phyloP scores from a whole-genome alignment of 148 eudicot genomes.

The Nepenthes gracilis region DNA sequence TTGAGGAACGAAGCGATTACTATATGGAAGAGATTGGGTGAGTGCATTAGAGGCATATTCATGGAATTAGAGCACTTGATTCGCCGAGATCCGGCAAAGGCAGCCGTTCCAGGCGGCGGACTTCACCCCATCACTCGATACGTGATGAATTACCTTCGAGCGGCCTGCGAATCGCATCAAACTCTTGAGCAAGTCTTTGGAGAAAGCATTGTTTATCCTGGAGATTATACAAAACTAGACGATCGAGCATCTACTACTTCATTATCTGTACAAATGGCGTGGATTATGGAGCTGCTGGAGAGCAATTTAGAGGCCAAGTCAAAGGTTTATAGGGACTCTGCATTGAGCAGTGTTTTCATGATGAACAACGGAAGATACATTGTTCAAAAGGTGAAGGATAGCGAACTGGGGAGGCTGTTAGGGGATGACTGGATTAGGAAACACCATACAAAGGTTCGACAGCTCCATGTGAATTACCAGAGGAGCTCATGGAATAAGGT shows the following conservation, averaged over 20 bases:
- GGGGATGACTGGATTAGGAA: slow-evolving; percentile 92
- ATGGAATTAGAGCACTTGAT: slow-evolving; percentile 36
- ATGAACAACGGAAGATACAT: slow-evolving; percentile 95
- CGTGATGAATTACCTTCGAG: slow-evolving; percentile 63
- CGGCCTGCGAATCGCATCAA: slow-evolving; percentile 43
- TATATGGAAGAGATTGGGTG: slow-evolving; percentile 36
- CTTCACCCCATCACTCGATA: slow-evolving; percentile 61
- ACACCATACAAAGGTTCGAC: slow-evolving; percentile 60
- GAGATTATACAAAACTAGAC: slow-evolving; percentile 14
- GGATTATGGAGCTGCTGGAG: slow-evolving; percentile 90
- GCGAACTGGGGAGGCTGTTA: slow-evolving; percentile 62
- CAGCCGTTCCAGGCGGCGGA: slow-evolving; percentile 45
- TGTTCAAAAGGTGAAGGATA: slow-evolving; percentile 73
- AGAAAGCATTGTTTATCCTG: slow-evolving; percentile 9
- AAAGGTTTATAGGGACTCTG: slow-evolving; percentile 62
- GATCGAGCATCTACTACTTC: slow-evolving; percentile 24
- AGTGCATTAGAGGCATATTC: slow-evolving; percentile 37
- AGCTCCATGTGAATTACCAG: slow-evolving; percentile 59
- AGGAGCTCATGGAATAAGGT: slow-evolving; percentile 86
- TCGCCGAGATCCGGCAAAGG: slow-evolving; percentile 29
- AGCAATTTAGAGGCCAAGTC: slow-evolving; percentile 82
- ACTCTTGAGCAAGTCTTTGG: slow-evolving; percentile 56
- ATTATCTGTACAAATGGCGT: slow-evolving; percentile 56
- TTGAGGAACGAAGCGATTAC: slow-evolving; percentile 41
- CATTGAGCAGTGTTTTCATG: slow-evolving; percentile 73